phyloP scores from a whole-genome alignment of 257 asterid genomes.

The Misopates orontium region DNA sequence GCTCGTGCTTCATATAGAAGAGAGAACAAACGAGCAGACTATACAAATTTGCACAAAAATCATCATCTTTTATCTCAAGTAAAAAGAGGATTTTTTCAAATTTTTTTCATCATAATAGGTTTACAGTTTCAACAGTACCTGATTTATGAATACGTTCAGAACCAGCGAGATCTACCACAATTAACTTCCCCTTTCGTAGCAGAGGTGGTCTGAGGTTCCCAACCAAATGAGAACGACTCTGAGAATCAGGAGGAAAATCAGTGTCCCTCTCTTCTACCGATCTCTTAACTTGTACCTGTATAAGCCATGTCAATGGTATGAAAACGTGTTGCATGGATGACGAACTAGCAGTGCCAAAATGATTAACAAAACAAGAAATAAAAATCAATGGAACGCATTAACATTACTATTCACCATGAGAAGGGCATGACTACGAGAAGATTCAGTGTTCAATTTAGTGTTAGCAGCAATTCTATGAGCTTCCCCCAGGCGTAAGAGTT shows the following conservation, averaged over 20 bases:
- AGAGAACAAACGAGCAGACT: too few species aligned
- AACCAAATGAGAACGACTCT: slow-evolving; percentile 43
- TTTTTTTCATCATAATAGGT: too few species aligned
- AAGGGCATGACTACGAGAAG: slow-evolving; percentile 94
- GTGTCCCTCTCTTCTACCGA: slow-evolving; percentile 67
- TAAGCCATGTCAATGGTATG: slow-evolving; percentile 18
- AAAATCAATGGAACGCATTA: neutral
- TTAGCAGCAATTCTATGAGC: slow-evolving; percentile 85
- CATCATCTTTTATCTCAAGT: too few species aligned
- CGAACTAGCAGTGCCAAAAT: neutral
- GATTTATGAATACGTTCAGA: slow-evolving; percentile 87
- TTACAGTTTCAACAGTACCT: slow-evolving; percentile 29
- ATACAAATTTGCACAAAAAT: too few species aligned
- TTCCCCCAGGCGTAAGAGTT: slow-evolving; percentile 73
- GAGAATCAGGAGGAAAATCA: slow-evolving; percentile 53
- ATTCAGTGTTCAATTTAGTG: slow-evolving; percentile 84
- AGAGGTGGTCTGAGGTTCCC: slow-evolving; percentile 66
- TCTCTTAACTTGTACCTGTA: slow-evolving; percentile 70
- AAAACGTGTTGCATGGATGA: too few species aligned
- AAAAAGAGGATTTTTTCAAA: too few species aligned
- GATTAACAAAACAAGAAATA: slow-evolving; percentile 3
- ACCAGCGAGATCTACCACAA: slow-evolving; percentile 94
- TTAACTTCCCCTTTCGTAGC: slow-evolving; percentile 75
- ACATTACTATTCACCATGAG: slow-evolving; percentile 53
- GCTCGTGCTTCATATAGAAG: too few species aligned